Conservation (phyloP, 345 rosid species). For the Capsella bursapastoris region DNA sequence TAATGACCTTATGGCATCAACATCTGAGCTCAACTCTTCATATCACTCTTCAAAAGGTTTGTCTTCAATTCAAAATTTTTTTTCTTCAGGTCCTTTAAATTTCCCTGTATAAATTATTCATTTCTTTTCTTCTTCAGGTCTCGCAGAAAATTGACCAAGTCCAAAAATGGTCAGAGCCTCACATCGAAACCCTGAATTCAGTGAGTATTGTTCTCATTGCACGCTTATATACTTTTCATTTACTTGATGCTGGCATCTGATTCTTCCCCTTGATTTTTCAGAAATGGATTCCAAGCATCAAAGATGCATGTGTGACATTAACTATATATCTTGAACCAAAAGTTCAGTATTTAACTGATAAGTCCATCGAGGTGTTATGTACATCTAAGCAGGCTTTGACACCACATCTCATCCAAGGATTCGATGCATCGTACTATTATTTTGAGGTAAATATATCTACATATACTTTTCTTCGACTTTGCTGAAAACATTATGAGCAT, state of each 20-base stretch:
- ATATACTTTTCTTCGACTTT: neutral
- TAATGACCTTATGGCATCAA: constrained; percentile 47
- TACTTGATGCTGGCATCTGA: constrained; percentile 16
- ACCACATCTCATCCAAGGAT: constrained; percentile 45
- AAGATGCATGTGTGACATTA: constrained; percentile 44
- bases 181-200: constrained; percentile 42
- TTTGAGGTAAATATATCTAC: constrained; percentile 43
- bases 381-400: constrained; percentile 42
- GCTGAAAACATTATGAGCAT: constrained; percentile 2
- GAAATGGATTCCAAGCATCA: constrained; percentile 52
- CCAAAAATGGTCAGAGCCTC: constrained; percentile 45
- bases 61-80: constrained; percentile 2
- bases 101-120: neutral
- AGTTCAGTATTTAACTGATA: constrained; percentile 43
- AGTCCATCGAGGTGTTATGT: constrained; percentile 45
- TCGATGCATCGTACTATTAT: constrained; percentile 33
- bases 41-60: constrained; percentile 47
- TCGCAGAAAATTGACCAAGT: constrained; percentile 39
- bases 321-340: constrained; percentile 45
- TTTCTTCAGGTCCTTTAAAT: neutral
- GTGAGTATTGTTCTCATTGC: constrained; percentile 40
- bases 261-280: constrained; percentile 17
- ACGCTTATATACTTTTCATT: constrained; percentile 7
- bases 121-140: constrained; percentile 24
- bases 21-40: constrained; percentile 46